Evolutionary conservation across 2,329 filamentous ascomycete genomes (phyloP), one percentile per base, ranked within the genome.

Genomic region (Colletotrichum sp.): DNA sequence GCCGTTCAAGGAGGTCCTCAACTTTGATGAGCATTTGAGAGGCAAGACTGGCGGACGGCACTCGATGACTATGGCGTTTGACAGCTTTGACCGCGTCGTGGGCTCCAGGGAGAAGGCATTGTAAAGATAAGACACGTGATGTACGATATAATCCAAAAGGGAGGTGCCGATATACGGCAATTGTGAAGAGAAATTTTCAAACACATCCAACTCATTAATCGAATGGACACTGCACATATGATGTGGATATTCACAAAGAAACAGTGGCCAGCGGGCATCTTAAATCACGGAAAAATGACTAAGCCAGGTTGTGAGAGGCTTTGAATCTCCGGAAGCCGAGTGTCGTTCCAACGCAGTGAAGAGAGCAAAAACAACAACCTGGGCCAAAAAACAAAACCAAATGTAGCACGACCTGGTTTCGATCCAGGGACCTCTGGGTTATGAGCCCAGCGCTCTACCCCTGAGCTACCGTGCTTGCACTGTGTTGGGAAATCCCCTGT

Each of bases 1-100:
- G 32, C 97, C 97, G 36, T 89, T 99, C 80, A 98, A 97, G 86
- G 96, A 99, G 85, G 98, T 99, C 95, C 93, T 99, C 44, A 95
- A 96, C 57, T 99, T 99, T 84, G 88, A 99, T 80, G 95, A 95
- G 83, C 95, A 98, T 82, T 86, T 99, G 78, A 89, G 97, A 69
- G 96, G 95, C 85, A 90, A 98, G 87, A 99, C 96, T 5, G 95
- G 94, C 4, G 97, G 97, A 0, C 90, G 97, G 3, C 91, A 92
- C 81, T 87, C 89, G 7, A 86, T 92, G 82, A 90, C 89, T 2
- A 90, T 92, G 90, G 86, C 89, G 6, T 88, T 91, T 79, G 90
- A 91, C 78, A 90, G 87, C 8, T 91, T 92, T 79, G 89, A 91
- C 67, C 84, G 85, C 67, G 90, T 92, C 2, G 87, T 89, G 1